Base-by-base conservation (phyloP, 2,329 filamentous ascomycete genomes). In the Fonsecaea multimorphosa region DNA sequence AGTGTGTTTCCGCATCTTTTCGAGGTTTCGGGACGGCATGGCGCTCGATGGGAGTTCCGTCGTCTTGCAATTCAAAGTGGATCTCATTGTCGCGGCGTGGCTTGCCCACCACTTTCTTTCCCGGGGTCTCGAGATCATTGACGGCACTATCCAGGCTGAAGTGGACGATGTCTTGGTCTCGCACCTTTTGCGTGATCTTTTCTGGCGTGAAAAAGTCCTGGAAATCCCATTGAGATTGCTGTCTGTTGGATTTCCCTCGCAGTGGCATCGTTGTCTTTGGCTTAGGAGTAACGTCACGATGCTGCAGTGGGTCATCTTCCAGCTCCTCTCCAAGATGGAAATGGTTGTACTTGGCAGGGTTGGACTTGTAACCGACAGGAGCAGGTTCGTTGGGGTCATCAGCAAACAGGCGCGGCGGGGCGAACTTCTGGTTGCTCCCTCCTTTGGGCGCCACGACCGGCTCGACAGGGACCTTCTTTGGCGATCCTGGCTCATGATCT, bases 1-100 rank as follows among this genome's bases (percentile, higher is more conserved):
- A 97, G 77, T 98, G 93, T 0, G 88, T 80, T 74, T 93, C 88
- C 16, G 90, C 89, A 73, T 96, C 92, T 53, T 88, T 91, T 67
- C 94, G 91, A 44, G 91, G 84, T 78, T 74, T 55, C 77, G 73
- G 58, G 82, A 82, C 69, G 29, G 60, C 58, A 36, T 71, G 66
- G 57, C 68, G 66, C 44, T 67, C 31, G 31, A 72, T 58, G n/a
- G 71, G 70, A 16, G 70, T 71, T 34, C 71, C 71, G 63, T 93
- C 89, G 75, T 98, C 93, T 61, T 86, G 83, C 73, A 97, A 86
- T 67, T 95, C 88, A 74, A 97, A 97, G 78, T 98, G 92, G 1
- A 88, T 81, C 74, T 93, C 88, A 19, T 90, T 89, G 73, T 96
- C 91, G 49, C 88, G 91, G 66, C 94, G 91, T 40, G 90, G 84